phyloP scores from a whole-genome alignment of 2,329 filamentous ascomycete species.

The Stemphylium beticola region DNA sequence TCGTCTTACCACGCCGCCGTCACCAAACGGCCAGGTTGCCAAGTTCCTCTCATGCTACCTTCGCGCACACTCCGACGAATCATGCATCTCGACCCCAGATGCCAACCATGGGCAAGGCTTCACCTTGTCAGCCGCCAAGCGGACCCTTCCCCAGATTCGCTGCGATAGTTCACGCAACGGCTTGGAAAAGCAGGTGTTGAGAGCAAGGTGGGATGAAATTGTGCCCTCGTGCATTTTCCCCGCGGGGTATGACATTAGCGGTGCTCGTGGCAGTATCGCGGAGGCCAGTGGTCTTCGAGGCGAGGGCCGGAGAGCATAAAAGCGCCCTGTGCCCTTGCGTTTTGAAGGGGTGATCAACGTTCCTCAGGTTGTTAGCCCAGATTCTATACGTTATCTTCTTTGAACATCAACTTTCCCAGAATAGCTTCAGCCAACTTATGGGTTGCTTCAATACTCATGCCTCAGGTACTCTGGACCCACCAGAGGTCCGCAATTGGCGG shows the following conservation, averaged over 20 bases:
- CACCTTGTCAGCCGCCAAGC: slow-evolving; percentile 27
- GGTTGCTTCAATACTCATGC: slow-evolving; percentile 41
- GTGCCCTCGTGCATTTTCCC: slow-evolving; percentile 16
- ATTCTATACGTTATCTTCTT: neutral
- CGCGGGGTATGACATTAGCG: slow-evolving; percentile 20
- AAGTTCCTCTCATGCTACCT: slow-evolving; percentile 19
- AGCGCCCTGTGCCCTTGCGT: neutral
- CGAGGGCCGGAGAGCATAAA: slow-evolving; percentile 9
- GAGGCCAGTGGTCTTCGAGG: slow-evolving; percentile 7
- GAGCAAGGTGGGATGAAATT: slow-evolving; percentile 19
- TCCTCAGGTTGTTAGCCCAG: neutral
- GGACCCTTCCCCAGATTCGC: slow-evolving; percentile 24
- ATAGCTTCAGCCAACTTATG: slow-evolving; percentile 15
- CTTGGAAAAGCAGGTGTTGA: slow-evolving; percentile 23
- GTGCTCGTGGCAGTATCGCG: slow-evolving; percentile 14
- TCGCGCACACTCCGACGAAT: slow-evolving; percentile 17
- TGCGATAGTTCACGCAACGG: slow-evolving; percentile 14
- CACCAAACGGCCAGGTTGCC: slow-evolving; percentile 10
- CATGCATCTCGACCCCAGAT: neutral
- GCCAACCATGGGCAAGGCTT: slow-evolving; percentile 29
- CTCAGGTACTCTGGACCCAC: slow-evolving; percentile 42
- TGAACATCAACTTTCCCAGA: neutral
- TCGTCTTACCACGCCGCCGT: slow-evolving; percentile 5
- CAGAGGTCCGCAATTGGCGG: slow-evolving; percentile 46
- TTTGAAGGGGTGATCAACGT: neutral